Percentiles rank a stretch among this genome's conserved stretches.
Evolutionary conservation across 1,284 basidiomycete genomes (phyloP).

Genomic region (Moniliophthora roreri): DNA sequence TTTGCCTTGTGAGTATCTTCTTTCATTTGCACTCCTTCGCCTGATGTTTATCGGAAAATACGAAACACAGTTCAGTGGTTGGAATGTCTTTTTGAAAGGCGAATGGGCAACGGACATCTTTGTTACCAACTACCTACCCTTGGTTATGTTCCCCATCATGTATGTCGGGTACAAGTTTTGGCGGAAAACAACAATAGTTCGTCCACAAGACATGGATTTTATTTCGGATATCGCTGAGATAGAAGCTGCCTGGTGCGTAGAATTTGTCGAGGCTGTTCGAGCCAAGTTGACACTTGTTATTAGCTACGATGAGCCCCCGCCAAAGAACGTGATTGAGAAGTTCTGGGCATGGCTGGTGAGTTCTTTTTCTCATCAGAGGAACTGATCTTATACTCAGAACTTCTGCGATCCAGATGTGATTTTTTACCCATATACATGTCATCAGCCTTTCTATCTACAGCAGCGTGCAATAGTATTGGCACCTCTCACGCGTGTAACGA

Average conservation of each 20-base stretch:
- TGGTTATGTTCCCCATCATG: conserved; percentile 77
- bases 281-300: conserved; percentile 7
- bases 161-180: conserved; percentile 62
- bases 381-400: too few relatives aligned
- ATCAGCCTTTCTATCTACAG: too few relatives aligned
- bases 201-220: conserved; percentile 77
- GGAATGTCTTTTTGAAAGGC: conserved; percentile 72
- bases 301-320: conserved; percentile 69
- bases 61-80: conserved; percentile 64
- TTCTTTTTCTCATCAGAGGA: conserved; percentile 18
- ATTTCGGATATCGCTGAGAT: conserved; percentile 69
- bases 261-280: background rate
- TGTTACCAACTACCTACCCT: conserved; percentile 79
- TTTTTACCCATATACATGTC: too few relatives aligned
- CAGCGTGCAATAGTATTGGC: too few relatives aligned
- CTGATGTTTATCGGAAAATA: too few relatives aligned
- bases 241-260: conserved; percentile 59
- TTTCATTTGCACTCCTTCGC: background rate
- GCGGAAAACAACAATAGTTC: conserved; percentile 41
- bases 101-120: conserved; percentile 62
- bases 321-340: conserved; percentile 63
- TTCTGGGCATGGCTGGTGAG: conserved; percentile 47
- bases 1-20: conserved; percentile 62
- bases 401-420: too few relatives aligned
- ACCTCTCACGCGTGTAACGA: too few relatives aligned